Percentiles rank a stretch among this genome's conserved stretches.
Conservation (phyloP, 805 yeast genomes). For the Barnettozyma populi region DNA sequence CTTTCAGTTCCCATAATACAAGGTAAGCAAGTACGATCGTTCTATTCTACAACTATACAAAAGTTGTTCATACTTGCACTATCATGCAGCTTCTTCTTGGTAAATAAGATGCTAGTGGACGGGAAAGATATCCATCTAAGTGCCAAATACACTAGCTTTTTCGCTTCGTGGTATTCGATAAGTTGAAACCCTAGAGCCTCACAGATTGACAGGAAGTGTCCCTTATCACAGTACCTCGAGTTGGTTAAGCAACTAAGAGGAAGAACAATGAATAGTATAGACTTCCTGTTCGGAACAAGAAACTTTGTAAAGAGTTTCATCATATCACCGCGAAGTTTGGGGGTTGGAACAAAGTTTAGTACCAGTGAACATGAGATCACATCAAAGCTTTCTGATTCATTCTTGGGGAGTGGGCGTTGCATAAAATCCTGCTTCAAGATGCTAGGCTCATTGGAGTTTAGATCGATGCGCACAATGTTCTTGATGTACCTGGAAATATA, state of each 20-base stretch:
- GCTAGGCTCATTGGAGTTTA: conserved; percentile 70
- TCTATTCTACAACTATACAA: conserved; percentile 37
- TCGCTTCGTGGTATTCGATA: conserved; percentile 48
- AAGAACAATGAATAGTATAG: conserved; percentile 66
- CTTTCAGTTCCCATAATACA: too few species aligned
- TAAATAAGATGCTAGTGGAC: conserved; percentile 5
- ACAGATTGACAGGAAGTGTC: conserved; percentile 42
- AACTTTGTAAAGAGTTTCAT: conserved; percentile 52
- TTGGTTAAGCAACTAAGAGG: conserved; percentile 85
- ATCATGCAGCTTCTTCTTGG: conserved; percentile 46
- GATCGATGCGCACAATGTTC: conserved; percentile 56
- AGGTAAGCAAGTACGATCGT: too few species aligned
- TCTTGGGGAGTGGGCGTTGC: conserved; percentile 58
- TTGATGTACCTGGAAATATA: conserved; percentile 41
- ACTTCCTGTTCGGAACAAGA: conserved; percentile 28
- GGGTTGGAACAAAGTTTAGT: conserved; percentile 78
- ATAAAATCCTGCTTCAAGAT: conserved; percentile 81
- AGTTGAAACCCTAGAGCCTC: conserved; percentile 51
- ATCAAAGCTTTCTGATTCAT: conserved; percentile 45
- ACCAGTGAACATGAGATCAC: conserved; percentile 82
- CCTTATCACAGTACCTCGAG: conserved; percentile 67
- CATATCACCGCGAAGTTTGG: conserved; percentile 74
- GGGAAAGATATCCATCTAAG: conserved; percentile 41
- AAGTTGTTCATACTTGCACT: conserved; percentile 70
- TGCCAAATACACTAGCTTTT: conserved; percentile 71